Evolutionary conservation across 2,329 filamentous ascomycete species (phyloP), one percentile per base, ranked within the genome.

Genomic region (Colletotrichum cordylinicola): DNA sequence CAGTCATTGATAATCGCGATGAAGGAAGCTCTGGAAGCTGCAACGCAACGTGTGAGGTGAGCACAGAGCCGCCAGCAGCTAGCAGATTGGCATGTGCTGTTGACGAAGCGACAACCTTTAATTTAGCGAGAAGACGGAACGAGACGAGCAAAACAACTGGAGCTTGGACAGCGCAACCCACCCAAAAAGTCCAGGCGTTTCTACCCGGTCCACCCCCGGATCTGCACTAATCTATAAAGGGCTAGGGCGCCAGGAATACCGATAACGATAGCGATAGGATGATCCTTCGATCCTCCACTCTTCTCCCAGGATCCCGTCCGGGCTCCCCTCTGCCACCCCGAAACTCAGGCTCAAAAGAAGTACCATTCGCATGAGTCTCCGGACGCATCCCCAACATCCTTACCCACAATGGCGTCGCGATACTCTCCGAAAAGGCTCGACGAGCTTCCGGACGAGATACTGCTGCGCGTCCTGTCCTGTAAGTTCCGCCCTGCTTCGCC

Each of bases 371-470:
- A 33, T 52, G 43, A 68, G 43, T 55, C 27, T 68, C 21, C 60
- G 35, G 35, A 39, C 58, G 48, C 29, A 15, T 21, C 31, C 18
- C 39, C 64, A 18, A 58, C 61, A 62, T 52, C 4, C 74, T 39
- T 71, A 56, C 72, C 37, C 61, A 80, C 79, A 79, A 80, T 80
- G 75, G 75, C 58, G 48, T 72, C 67, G 67, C 79, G 37, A 61
- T 12, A 21, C 16, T 24, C 61, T 61, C 33, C 27, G 29, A 74
- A 78, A 72, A 78, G 70, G 67, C 80, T 92, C 82, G 87, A 91
- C 78, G 87, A 86, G 79, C 89, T 94, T 78, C 92, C 92, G 52
- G 88, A 90, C 82, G 92, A 94, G 85, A 90, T 94, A 77, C 82
- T 93, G 73, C 86, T 92, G 77, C 90, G 93, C 69, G 70, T 61